Evolutionary conservation across 2,329 filamentous ascomycete species (phyloP).

Genomic region (Calonectria hawksworthii): DNA sequence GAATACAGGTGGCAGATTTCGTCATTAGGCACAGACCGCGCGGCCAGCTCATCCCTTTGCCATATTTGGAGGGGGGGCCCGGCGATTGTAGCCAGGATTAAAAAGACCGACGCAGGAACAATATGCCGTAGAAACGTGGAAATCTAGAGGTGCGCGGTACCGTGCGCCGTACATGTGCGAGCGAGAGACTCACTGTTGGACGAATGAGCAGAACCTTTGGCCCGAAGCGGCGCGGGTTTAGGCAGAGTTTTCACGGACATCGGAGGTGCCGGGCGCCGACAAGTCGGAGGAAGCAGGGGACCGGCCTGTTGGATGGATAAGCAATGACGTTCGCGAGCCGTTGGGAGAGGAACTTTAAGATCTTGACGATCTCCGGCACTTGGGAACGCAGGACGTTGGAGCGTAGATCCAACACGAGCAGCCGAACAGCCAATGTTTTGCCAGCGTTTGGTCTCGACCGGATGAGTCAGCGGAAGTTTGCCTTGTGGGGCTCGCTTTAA

Average conservation of each 20-base stretch:
- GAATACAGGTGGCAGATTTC: not conserved
- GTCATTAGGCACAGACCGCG: slow-evolving; percentile 9
- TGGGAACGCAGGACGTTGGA: not conserved
- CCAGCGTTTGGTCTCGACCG: no score
- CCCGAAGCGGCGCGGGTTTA: not conserved
- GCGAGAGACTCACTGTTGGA: not conserved
- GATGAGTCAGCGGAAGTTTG: slow-evolving; percentile 19
- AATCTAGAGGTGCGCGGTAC: not conserved
- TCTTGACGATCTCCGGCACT: slow-evolving; percentile 2
- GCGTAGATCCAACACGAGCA: not conserved
- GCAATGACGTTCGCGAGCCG: slow-evolving; percentile 13
- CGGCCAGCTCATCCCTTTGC: not conserved
- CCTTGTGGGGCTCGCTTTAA: not conserved
- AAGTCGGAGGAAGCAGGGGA: not conserved
- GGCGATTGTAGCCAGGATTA: not conserved
- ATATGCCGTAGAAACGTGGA: not conserved
- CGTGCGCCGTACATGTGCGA: not conserved
- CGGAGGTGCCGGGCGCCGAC: not conserved
- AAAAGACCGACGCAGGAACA: slow-evolving; percentile 3
- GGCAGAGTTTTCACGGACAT: slow-evolving; percentile 1
- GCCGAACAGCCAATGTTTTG: not conserved
- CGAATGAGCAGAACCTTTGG: not conserved
- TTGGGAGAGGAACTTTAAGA: not conserved
- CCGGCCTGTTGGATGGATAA: not conserved
- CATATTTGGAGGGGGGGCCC: not conserved